Evolutionary conservation across 768 basidiomycete species (phyloP).

Genomic region (Calvatia gigantea): DNA sequence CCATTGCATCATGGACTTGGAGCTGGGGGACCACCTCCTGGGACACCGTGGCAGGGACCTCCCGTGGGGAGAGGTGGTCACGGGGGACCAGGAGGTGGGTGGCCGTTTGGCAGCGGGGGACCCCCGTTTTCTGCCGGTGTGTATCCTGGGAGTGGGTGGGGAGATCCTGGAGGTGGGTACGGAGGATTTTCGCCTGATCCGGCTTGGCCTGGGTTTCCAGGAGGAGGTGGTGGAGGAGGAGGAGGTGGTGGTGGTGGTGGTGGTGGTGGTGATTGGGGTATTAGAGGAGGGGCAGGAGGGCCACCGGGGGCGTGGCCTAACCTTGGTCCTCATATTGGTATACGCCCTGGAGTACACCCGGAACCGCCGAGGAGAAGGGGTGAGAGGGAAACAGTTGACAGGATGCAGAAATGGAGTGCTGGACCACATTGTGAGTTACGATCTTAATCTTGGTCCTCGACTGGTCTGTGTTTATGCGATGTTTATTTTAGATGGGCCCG

Average conservation of each 20-base stretch:
- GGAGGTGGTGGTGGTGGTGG: not conserved
- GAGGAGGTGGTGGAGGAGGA: not conserved
- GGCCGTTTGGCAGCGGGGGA: not conserved
- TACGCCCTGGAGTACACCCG: not conserved
- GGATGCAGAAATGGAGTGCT: slow-evolving; percentile 4
- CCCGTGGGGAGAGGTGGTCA: not conserved
- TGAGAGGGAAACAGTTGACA: slow-evolving; percentile 5
- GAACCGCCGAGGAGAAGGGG: not conserved
- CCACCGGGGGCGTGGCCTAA: not conserved
- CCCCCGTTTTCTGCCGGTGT: not conserved
- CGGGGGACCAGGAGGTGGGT: not conserved
- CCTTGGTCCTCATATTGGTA: not conserved
- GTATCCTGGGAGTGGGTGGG: slow-evolving; percentile 3
- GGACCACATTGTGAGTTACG: slow-evolving; percentile 12
- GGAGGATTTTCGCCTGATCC: not conserved
- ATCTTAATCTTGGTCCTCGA: not conserved
- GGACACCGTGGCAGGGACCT: not conserved
- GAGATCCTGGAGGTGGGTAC: not conserved
- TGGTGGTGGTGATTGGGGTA: not conserved
- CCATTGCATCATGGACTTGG: slow-evolving; percentile 1
- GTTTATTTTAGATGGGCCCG: slow-evolving; percentile 38
- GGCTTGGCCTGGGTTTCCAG: not conserved
- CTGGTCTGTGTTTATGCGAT: not conserved
- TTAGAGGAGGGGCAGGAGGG: not conserved
- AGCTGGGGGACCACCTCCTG: not conserved